A percentile compares a stretch with the other conserved stretches of the same genome.
phyloP scores from a whole-genome alignment of 75 land plant genomes.

The Pseudotsuga menziesii region DNA sequence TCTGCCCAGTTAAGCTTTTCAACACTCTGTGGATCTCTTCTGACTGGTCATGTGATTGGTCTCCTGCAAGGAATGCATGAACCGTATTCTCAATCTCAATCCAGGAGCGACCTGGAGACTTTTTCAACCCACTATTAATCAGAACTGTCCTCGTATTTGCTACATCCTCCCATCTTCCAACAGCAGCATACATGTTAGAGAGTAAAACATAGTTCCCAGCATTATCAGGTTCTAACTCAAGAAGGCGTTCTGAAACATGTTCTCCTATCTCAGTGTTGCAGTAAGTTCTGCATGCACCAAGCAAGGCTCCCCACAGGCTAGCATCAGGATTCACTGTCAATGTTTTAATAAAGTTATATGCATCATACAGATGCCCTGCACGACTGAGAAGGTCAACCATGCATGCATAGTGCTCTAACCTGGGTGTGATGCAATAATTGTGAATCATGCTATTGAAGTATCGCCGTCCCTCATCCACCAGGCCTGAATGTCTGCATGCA shows the following conservation, averaged over 20 bases:
- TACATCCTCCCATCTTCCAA: not conserved
- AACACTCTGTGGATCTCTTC: not conserved
- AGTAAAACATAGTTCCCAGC: not conserved
- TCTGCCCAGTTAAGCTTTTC: not conserved
- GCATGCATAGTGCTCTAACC: slow-evolving; percentile 13
- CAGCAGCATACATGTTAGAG: slow-evolving; percentile 5
- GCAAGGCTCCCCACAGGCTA: slow-evolving; percentile 6
- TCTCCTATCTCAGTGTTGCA: slow-evolving; percentile 4
- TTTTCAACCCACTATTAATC: not conserved
- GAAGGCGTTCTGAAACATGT: not conserved
- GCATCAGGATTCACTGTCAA: slow-evolving; percentile 9
- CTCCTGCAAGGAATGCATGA: not conserved
- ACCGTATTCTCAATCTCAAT: not conserved
- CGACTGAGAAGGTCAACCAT: slow-evolving; percentile 18
- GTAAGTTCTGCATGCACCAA: slow-evolving; percentile 16
- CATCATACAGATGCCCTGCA: slow-evolving; percentile 9
- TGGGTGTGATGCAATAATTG: slow-evolving; percentile 4
- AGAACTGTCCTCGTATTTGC: not conserved
- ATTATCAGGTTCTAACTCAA: not conserved
- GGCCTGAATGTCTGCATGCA: slow-evolving; percentile 15
- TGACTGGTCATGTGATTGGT: not conserved
- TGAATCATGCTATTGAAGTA: slow-evolving; percentile 3
- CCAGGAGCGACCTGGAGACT: not conserved
- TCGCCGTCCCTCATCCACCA: slow-evolving; percentile 8
- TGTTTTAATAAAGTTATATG: not conserved